Evolutionary conservation across 2,329 filamentous ascomycete genomes (phyloP).

Genomic region (Ceratocystis albifundus): DNA sequence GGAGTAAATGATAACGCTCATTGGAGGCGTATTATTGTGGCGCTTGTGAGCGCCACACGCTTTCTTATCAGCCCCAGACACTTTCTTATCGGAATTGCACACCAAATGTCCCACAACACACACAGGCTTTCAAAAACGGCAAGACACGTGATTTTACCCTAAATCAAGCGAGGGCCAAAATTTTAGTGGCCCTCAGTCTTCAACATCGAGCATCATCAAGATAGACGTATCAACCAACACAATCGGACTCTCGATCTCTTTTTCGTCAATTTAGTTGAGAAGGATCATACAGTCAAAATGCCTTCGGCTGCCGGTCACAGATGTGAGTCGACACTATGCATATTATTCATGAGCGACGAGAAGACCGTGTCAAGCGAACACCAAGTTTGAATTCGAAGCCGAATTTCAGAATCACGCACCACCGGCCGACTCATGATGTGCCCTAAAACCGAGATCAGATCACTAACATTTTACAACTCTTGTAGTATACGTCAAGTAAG

Average conservation of each 20-base stretch:
- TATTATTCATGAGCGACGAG: constrained; percentile 16
- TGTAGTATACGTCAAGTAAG: constrained; percentile 82
- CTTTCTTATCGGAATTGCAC: constrained; percentile 13
- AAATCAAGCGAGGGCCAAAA: constrained; percentile 24
- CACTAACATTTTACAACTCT: constrained; percentile 31
- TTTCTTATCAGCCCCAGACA: constrained; percentile 12
- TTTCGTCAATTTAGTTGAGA: constrained; percentile 35
- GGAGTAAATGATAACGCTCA: no score
- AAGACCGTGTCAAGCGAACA: constrained; percentile 9
- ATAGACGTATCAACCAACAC: constrained; percentile 28
- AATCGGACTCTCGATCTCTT: constrained; percentile 29
- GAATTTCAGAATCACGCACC: constrained; percentile 12
- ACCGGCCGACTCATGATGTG: constrained; percentile 2
- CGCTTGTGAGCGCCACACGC: background rate
- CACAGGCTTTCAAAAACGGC: constrained; percentile 22
- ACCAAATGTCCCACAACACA: constrained; percentile 21
- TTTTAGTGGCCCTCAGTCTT: constrained; percentile 26
- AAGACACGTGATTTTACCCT: constrained; percentile 23
- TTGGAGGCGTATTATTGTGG: background rate
- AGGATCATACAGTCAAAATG: constrained; percentile 52
- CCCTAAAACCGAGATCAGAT: constrained; percentile 20
- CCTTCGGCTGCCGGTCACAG: constrained; percentile 79
- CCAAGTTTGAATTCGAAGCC: constrained; percentile 13
- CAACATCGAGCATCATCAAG: constrained; percentile 23
- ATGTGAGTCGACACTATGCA: constrained; percentile 51